These are phyloP conservation scores for Dryadomyces quercus-mongolicae DNA, from an alignment of 2,329 filamentous ascomycete species.

Conservation along the genomic window DNA sequence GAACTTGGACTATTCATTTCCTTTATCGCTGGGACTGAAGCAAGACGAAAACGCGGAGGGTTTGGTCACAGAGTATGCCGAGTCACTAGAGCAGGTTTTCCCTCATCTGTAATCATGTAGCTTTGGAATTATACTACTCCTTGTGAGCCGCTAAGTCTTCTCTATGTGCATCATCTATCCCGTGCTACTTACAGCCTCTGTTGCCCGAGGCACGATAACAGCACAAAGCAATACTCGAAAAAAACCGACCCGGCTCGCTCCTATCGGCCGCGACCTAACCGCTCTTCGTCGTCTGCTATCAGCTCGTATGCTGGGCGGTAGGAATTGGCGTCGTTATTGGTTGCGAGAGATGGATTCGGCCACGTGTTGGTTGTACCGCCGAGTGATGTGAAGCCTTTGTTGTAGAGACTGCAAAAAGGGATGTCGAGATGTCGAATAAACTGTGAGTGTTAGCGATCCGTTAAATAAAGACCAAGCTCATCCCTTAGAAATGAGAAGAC, in stretches of 20 bases:
- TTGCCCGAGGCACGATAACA: neutral
- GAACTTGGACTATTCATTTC: slow-evolving; percentile 39
- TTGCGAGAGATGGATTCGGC: slow-evolving; percentile 66
- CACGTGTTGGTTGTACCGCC: slow-evolving; percentile 81
- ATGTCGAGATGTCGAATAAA: slow-evolving; percentile 71
- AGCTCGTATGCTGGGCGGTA: slow-evolving; percentile 70
- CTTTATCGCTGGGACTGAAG: slow-evolving; percentile 37
- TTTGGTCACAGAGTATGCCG: slow-evolving; percentile 43
- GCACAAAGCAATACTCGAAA: neutral
- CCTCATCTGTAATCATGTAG: no score
- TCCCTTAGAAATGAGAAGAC: neutral
- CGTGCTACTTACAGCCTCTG: neutral
- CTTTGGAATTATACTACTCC: no score
- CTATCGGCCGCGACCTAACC: slow-evolving; percentile 56
- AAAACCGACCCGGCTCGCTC: neutral
- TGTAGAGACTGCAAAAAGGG: slow-evolving; percentile 79
- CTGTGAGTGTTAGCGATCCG: slow-evolving; percentile 24
- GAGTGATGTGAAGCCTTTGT: slow-evolving; percentile 54
- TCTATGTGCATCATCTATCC: neutral
- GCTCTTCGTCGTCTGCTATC: slow-evolving; percentile 62
- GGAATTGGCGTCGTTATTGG: slow-evolving; percentile 18
- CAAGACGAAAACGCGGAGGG: slow-evolving; percentile 39
- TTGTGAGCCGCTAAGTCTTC: neutral
- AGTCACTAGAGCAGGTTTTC: slow-evolving; percentile 18
- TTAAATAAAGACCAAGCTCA: neutral